Evolutionary conservation across 176 grass and related monocot genomes (phyloP), one percentile per base, ranked within the genome.

Genomic region (Raddia distichophylla): DNA sequence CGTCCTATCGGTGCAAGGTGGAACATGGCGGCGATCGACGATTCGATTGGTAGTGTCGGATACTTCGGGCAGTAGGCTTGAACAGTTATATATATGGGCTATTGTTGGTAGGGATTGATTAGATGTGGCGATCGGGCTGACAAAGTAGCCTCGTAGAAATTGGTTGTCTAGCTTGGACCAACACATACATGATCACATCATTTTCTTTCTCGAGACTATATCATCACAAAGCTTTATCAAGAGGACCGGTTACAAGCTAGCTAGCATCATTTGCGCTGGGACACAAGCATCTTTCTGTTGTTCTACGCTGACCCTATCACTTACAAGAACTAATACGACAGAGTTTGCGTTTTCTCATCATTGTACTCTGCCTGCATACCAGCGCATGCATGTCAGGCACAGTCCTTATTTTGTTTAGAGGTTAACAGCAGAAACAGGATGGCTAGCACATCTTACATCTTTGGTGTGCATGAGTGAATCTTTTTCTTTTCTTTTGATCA

Each of bases 301-400:
- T 5, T 14, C 33, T 56, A 56, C 65, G 65, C 27, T 33, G 59
- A 12, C 59, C 71, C 22, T 44, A 22, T 55, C 71, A 78, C 55
- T 78, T 52, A 13, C 18, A 70, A 5, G 43, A 47, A 48, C 53
- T 75, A 67, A 76, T 50, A 40, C 8, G 63, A 76, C 62, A 84
- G 3, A 47, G 10, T 27, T 52, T 40, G 55, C 63, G 67, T 67
- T 70, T 77, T 45, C 74, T 44, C 55, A 71, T 78, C 13, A 71
- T 54, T 78, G 66, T 78, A 85, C 56, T 27, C 49, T 62, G 45
- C 17, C 42, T 85, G 55, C 46, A 64, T 52, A 62, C 16, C 6
- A 50, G 60, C 43, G 19, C 44, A 73, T 35, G 27, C 27, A 15
- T 73, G 55, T 19, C 44, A 73, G 17, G 27, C 27, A 15, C 53